Conservation (phyloP, 2,329 filamentous ascomycete genomes). For the Exophiala spinifera region DNA sequence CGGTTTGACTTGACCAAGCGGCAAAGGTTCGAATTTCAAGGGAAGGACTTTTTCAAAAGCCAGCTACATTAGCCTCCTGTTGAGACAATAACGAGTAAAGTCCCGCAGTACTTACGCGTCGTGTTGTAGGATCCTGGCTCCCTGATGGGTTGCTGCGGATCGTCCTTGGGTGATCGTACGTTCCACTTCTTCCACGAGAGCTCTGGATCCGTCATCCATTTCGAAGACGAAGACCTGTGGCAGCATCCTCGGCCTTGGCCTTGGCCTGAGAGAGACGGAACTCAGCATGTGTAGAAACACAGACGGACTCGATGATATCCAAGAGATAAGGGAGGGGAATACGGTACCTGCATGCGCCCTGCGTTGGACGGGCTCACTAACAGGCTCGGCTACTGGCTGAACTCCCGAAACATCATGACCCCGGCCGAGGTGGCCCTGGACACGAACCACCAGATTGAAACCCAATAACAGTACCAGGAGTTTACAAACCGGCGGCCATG, state of each 20-base stretch:
- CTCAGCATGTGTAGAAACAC: no score
- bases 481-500: neutral
- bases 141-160: constrained; percentile 9
- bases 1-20: constrained; percentile 51
- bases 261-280: no score
- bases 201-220: no score
- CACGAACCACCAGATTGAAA: no score
- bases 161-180: constrained; percentile 12
- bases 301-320: no score
- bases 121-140: constrained; percentile 15
- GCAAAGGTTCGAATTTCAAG: constrained; percentile 40
- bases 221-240: constrained; percentile 2
- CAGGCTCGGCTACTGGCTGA: no score
- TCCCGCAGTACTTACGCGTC: constrained; percentile 15
- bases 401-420: no score
- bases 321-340: neutral
- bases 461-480: no score
- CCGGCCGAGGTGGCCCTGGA: no score
- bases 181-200: constrained; percentile 2
- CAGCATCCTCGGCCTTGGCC: neutral
- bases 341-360: constrained; percentile 18
- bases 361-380: no score
- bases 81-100: no score
- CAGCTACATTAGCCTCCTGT: neutral
- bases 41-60: constrained; percentile 32